Conservation (phyloP, 73 alveolate genomes). For the Uronychia binucleata region DNA sequence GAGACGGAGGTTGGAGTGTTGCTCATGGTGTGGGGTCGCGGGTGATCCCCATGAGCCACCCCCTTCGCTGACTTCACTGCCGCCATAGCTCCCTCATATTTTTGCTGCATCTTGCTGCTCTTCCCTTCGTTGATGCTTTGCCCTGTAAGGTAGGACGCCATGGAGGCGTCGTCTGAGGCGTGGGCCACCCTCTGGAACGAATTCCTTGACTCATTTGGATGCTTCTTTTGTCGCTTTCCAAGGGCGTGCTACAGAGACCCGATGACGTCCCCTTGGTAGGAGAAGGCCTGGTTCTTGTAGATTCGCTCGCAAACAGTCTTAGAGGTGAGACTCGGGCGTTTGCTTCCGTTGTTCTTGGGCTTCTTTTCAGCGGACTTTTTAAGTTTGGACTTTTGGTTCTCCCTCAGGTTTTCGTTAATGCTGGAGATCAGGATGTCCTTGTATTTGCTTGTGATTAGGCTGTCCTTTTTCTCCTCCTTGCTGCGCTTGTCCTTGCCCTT, state of each 20-base stretch:
- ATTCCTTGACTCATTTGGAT: neutral
- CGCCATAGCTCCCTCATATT: neutral
- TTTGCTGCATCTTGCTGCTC: neutral
- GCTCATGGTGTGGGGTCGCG: neutral
- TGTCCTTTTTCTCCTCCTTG: neutral
- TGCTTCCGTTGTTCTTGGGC: neutral
- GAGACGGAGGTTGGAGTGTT: neutral
- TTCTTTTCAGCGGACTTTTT: neutral
- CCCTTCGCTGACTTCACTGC: neutral
- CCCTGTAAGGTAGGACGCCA: neutral
- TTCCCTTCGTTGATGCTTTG: neutral
- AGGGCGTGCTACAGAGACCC: neutral
- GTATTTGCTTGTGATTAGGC: neutral
- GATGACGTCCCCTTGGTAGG: neutral
- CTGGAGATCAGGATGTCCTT: neutral
- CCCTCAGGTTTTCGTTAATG: neutral
- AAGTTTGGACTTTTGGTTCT: neutral
- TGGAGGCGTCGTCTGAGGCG: neutral
- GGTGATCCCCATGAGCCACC: neutral
- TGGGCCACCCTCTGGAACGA: neutral
- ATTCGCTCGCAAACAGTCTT: neutral
- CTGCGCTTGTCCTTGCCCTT: neutral
- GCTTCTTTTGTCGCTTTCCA: neutral
- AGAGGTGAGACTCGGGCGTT: neutral
- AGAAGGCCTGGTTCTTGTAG: neutral